Conservation (phyloP, 768 basidiomycete genomes). For the Trametes coccinea region DNA sequence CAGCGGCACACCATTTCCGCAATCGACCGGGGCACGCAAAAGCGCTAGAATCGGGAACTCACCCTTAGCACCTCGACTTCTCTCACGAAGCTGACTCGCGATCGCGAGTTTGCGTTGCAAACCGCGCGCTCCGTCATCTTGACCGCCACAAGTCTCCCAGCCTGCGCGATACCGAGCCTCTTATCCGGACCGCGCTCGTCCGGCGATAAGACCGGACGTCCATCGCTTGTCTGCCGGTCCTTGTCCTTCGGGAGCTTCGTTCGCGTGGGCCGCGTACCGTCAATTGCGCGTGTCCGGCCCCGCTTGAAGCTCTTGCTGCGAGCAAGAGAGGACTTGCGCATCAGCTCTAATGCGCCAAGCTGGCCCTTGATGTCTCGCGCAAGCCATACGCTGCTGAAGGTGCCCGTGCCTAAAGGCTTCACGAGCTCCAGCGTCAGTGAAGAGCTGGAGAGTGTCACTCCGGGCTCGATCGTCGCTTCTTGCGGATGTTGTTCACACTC, state of each 20-base stretch:
- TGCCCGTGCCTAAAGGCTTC: conserved; percentile 63
- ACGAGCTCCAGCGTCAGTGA: conserved; percentile 46
- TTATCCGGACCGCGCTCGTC: conserved; percentile 7
- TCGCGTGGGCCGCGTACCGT: conserved; percentile 20
- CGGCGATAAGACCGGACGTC: background rate
- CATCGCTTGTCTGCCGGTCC: conserved; percentile 1
- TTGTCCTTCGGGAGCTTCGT: conserved; percentile 9
- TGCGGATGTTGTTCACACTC: conserved; percentile 9
- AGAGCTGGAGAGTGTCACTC: conserved; percentile 13
- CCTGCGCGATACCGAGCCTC: conserved; percentile 20
- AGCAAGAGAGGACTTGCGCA: conserved; percentile 27
- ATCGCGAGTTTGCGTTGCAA: conserved; percentile 62
- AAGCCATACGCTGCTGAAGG: conserved; percentile 78
- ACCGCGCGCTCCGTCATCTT: conserved; percentile 50
- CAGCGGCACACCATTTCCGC: background rate
- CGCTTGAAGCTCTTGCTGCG: conserved; percentile 27
- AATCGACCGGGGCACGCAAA: background rate
- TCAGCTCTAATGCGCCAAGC: conserved; percentile 30
- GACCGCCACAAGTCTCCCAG: conserved; percentile 49
- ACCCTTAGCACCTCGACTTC: conserved; percentile 86
- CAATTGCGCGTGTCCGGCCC: conserved; percentile 15
- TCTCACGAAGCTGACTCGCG: conserved; percentile 73
- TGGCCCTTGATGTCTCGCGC: conserved; percentile 40
- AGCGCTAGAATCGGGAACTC: conserved; percentile 31
- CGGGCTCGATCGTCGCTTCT: conserved; percentile 8